Evolutionary conservation across 1,284 basidiomycete genomes (phyloP).

Genomic region (Omphalotus olearius): DNA sequence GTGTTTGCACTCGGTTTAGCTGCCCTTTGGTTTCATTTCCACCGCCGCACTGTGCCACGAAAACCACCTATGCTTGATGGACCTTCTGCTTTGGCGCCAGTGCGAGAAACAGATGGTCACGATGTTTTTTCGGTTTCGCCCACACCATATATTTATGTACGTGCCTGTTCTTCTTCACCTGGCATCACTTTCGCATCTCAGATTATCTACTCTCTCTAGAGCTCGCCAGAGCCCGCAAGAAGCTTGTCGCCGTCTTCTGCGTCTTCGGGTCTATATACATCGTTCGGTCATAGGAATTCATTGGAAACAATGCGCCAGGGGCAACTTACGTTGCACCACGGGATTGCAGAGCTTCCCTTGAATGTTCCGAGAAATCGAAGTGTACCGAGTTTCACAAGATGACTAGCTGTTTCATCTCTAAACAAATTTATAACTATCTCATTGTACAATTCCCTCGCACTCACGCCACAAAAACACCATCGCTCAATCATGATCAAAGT

Average conservation of each 20-base stretch:
- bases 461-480: too few relatives aligned
- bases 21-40: conserved; percentile 31
- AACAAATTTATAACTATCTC: too few relatives aligned
- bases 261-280: conserved; percentile 15
- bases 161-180: not conserved
- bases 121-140: conserved; percentile 3
- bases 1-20: conserved; percentile 29
- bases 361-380: too few relatives aligned
- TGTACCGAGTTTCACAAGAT: too few relatives aligned
- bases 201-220: not conserved
- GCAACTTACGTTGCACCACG: not conserved
- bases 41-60: conserved; percentile 20
- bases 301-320: not conserved
- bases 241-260: conserved; percentile 16
- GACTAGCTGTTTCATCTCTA: too few relatives aligned
- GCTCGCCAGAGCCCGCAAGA: conserved; percentile 11
- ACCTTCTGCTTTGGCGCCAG: not conserved
- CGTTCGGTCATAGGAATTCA: conserved; percentile 11
- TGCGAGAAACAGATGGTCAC: not conserved
- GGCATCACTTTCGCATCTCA: not conserved
- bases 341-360: conserved; percentile 6
- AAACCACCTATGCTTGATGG: conserved; percentile 1
- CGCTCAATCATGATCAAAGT: too few relatives aligned
- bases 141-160: conserved; percentile 16
- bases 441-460: too few relatives aligned